Evolutionary conservation across 345 rosid species (phyloP).

Genomic region (Populus deltoides): DNA sequence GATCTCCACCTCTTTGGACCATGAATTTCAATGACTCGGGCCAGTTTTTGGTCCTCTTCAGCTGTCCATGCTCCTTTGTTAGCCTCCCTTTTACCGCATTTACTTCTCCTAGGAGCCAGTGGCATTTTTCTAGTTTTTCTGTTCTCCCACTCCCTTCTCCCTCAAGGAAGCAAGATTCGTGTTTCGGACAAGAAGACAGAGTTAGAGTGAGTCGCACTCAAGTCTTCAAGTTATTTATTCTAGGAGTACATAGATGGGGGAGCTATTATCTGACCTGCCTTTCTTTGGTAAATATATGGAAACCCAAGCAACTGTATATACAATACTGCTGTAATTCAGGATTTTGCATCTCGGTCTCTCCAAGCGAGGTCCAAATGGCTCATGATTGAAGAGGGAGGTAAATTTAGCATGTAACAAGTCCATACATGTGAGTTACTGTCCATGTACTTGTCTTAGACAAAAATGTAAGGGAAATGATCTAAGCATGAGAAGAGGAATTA

Average conservation of each 20-base stretch:
- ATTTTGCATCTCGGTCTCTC: not conserved
- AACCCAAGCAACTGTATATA: not conserved
- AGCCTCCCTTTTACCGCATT: constrained; percentile 31
- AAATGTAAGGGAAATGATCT: not conserved
- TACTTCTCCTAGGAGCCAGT: constrained; percentile 23
- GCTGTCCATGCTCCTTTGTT: constrained; percentile 51
- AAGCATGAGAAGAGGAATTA: not conserved
- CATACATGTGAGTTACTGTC: not conserved
- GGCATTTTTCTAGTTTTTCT: constrained; percentile 11
- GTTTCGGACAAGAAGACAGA: not conserved
- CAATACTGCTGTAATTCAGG: not conserved
- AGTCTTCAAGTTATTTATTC: not conserved
- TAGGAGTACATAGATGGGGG: not conserved
- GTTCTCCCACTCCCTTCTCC: not conserved
- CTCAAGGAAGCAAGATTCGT: not conserved
- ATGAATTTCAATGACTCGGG: constrained; percentile 36
- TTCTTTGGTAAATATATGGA: not conserved
- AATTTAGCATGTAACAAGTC: not conserved
- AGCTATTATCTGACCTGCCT: not conserved
- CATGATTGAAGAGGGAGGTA: not conserved
- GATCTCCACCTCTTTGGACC: constrained; percentile 53
- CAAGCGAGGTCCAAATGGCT: not conserved
- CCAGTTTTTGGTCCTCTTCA: constrained; percentile 47
- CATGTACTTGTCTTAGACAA: not conserved
- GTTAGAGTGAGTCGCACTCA: not conserved